These are phyloP conservation scores for Calonectria honghensis DNA, from an alignment of 2,329 filamentous ascomycete species.

Conservation along the genomic window DNA sequence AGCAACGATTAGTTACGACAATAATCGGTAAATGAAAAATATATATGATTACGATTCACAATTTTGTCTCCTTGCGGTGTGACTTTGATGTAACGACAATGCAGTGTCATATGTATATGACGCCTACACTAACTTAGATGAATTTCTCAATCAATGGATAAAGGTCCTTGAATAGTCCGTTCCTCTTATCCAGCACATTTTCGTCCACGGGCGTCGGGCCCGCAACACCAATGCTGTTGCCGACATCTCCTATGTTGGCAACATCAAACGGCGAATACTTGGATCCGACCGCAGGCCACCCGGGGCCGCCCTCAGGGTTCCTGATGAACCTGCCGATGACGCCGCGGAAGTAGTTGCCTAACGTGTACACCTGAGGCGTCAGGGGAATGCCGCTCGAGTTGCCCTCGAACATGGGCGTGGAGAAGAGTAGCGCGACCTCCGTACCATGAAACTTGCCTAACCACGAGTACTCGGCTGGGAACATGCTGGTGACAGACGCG, in stretches of 20 bases:
- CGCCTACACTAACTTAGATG: background rate
- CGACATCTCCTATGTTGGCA: slow-evolving; percentile 49
- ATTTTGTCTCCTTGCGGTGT: background rate
- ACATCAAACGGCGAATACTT: slow-evolving; percentile 48
- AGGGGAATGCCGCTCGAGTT: slow-evolving; percentile 25
- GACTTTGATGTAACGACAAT: background rate
- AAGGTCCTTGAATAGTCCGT: slow-evolving; percentile 45
- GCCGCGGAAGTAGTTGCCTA: slow-evolving; percentile 51
- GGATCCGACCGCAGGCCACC: slow-evolving; percentile 53
- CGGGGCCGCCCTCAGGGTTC: slow-evolving; percentile 49
- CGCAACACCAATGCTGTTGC: slow-evolving; percentile 16
- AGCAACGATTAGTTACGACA: slow-evolving; percentile 34
- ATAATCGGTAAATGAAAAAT: slow-evolving; percentile 30
- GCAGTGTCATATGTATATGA: background rate
- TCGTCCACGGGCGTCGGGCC: slow-evolving; percentile 47
- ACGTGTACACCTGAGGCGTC: slow-evolving; percentile 48
- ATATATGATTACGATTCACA: slow-evolving; percentile 14
- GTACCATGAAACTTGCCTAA: slow-evolving; percentile 55
- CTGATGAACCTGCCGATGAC: slow-evolving; percentile 52
- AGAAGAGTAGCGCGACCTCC: slow-evolving; percentile 53
- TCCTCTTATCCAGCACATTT: slow-evolving; percentile 46
- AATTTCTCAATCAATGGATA: slow-evolving; percentile 45
- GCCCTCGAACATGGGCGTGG: slow-evolving; percentile 43
- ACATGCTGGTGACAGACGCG: slow-evolving; percentile 46
- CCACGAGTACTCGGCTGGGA: slow-evolving; percentile 47